phyloP scores from a whole-genome alignment of 495 filamentous ascomycete genomes.

The Penicillium diatomitis region DNA sequence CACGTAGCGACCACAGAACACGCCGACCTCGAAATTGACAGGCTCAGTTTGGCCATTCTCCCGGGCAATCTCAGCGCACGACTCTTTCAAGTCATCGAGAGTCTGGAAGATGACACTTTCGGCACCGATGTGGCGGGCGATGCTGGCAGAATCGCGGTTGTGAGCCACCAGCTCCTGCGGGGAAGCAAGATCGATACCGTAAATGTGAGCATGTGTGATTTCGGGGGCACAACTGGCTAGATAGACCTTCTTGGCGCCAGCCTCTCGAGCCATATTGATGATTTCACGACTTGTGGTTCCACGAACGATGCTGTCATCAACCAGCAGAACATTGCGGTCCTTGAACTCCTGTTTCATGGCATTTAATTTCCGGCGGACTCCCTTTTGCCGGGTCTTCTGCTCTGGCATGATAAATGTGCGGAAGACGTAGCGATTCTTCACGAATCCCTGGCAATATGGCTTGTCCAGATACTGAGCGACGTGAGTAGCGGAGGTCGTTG shows the following conservation, averaged over 20 bases:
- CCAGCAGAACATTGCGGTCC: conserved; percentile 72
- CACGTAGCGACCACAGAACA: conserved; percentile 87
- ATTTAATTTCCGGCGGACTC: conserved; percentile 52
- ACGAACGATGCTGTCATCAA: conserved; percentile 90
- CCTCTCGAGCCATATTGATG: conserved; percentile 86
- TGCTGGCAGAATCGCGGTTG: conserved; percentile 54
- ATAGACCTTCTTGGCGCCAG: conserved; percentile 81
- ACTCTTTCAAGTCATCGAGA: conserved; percentile 70
- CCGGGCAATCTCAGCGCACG: conserved; percentile 60
- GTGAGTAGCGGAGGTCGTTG: conserved; percentile 73
- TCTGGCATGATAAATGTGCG: conserved; percentile 94
- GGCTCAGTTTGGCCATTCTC: conserved; percentile 44
- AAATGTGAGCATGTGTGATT: conserved; percentile 70
- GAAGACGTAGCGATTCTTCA: conserved; percentile 96
- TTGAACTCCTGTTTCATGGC: conserved; percentile 83
- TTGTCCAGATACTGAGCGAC: conserved; percentile 70
- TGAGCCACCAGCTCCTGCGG: conserved; percentile 78
- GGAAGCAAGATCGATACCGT: conserved; percentile 86
- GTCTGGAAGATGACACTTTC: conserved; percentile 87
- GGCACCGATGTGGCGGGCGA: conserved; percentile 79
- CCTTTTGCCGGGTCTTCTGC: conserved; percentile 71
- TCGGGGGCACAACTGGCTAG: conserved; percentile 84
- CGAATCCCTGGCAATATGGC: conserved; percentile 75
- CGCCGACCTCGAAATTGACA: conserved; percentile 82
- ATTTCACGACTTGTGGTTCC: conserved; percentile 91